A percentile compares a stretch with the other conserved stretches of the same genome.
phyloP scores from a whole-genome alignment of 179 eudicot genomes.

The Vitellaria paradoxa region DNA sequence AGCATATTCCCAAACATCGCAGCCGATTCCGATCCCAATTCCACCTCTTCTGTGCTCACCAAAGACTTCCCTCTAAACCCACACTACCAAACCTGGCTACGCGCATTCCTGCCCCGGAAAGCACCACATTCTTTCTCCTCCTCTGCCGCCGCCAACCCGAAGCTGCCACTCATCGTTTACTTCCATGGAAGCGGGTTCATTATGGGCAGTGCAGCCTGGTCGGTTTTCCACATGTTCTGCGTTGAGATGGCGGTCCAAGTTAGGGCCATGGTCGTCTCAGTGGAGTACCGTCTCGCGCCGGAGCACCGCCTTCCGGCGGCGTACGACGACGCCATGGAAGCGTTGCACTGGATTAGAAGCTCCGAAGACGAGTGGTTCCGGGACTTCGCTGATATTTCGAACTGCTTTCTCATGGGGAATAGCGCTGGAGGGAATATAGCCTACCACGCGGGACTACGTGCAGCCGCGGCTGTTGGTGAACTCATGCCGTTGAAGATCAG shows the following conservation, averaged over 20 bases:
- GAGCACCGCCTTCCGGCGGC: constrained; percentile 59
- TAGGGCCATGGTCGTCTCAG: constrained; percentile 34
- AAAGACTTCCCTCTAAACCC: constrained; percentile 42
- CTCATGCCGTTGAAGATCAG: constrained; percentile 40
- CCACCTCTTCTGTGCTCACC: constrained; percentile 21
- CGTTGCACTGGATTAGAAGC: constrained; percentile 35
- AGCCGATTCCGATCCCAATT: background rate
- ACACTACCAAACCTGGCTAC: constrained; percentile 27
- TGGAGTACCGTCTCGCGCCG: constrained; percentile 48
- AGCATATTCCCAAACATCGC: background rate
- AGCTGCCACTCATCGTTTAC: constrained; percentile 35
- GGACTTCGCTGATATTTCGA: constrained; percentile 35
- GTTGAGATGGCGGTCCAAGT: constrained; percentile 23
- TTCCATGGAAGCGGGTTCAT: constrained; percentile 63
- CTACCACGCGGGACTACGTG: constrained; percentile 41
- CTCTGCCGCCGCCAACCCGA: background rate
- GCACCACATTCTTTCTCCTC: background rate
- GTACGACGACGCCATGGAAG: constrained; percentile 49
- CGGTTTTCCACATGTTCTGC: constrained; percentile 31
- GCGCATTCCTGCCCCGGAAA: constrained; percentile 31
- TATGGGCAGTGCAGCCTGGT: constrained; percentile 15
- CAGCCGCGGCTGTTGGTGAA: constrained; percentile 13
- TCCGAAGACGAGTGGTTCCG: constrained; percentile 35
- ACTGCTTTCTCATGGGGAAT: constrained; percentile 44
- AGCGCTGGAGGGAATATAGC: constrained; percentile 54